Conservation (phyloP, 495 filamentous ascomycete genomes). For the Cairneyella variabilis region DNA sequence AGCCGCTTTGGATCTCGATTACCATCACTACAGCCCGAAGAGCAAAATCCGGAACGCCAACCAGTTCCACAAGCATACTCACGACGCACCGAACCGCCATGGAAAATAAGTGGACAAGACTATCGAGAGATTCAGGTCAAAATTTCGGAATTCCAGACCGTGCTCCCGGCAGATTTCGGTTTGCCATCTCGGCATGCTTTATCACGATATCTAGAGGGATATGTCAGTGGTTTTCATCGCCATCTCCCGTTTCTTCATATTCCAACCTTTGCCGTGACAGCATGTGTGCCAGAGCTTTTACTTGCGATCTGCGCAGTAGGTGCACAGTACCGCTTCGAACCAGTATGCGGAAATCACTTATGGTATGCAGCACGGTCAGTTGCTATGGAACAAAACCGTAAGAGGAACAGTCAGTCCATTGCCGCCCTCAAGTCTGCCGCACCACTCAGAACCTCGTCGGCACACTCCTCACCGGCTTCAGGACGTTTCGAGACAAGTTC, state of each 20-base stretch:
- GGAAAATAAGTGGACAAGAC: constrained; percentile 62
- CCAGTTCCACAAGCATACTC: constrained; percentile 39
- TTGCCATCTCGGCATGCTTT: constrained; percentile 62
- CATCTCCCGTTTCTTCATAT: constrained; percentile 68
- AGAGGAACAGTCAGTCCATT: constrained; percentile 47
- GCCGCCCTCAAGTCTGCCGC: constrained; percentile 10
- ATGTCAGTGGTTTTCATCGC: constrained; percentile 63
- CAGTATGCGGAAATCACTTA: constrained; percentile 60
- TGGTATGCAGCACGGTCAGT: constrained; percentile 63
- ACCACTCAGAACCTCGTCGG: background rate
- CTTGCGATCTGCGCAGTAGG: constrained; percentile 63
- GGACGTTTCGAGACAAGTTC: too few relatives aligned
- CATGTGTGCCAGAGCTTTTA: constrained; percentile 54
- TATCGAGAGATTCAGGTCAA: constrained; percentile 59
- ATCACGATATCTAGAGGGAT: constrained; percentile 62
- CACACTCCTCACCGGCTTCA: background rate
- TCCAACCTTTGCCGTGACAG: constrained; percentile 53
- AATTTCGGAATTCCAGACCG: constrained; percentile 60
- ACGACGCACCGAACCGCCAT: constrained; percentile 40
- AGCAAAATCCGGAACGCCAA: constrained; percentile 49
- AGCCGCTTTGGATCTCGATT: constrained; percentile 67
- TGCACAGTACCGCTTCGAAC: constrained; percentile 68
- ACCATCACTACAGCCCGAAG: constrained; percentile 63
- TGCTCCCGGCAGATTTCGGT: constrained; percentile 63
- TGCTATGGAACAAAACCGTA: constrained; percentile 47